These are phyloP conservation scores for Sphaerulina musiva DNA, from an alignment of 2,329 filamentous ascomycete genomes.

Conservation along the genomic window DNA sequence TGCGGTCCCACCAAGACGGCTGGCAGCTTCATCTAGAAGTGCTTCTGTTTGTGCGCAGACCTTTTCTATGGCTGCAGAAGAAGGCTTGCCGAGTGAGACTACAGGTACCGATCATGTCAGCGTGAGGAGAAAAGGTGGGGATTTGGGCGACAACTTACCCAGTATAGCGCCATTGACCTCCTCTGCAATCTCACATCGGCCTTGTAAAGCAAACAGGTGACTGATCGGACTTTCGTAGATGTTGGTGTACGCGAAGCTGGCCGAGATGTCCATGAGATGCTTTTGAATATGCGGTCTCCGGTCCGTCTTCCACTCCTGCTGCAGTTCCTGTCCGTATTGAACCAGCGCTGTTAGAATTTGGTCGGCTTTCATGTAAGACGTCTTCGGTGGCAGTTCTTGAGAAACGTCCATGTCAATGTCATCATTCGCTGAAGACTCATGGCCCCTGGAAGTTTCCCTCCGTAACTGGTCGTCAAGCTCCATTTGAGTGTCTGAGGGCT, in stretches of 20 bases:
- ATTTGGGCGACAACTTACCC: constrained; percentile 50
- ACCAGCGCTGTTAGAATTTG: constrained; percentile 64
- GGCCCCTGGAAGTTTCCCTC: constrained; percentile 23
- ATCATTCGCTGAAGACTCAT: constrained; percentile 23
- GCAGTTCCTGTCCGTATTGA: constrained; percentile 70
- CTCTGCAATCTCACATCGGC: constrained; percentile 74
- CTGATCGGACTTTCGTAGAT: constrained; percentile 70
- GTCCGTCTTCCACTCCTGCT: constrained; percentile 69
- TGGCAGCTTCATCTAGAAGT: constrained; percentile 72
- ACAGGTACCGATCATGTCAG: constrained; percentile 25
- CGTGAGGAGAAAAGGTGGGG: constrained; percentile 11
- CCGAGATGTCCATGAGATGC: constrained; percentile 76
- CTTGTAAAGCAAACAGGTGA: constrained; percentile 68
- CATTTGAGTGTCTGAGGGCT: constrained; percentile 42
- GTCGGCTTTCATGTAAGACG: constrained; percentile 32
- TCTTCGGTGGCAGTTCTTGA: constrained; percentile 26
- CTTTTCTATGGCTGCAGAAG: constrained; percentile 75
- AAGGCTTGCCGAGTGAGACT: constrained; percentile 89
- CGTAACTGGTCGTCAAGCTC: constrained; percentile 51
- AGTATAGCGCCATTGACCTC: constrained; percentile 91
- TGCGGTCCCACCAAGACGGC: constrained; percentile 50
- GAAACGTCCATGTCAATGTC: constrained; percentile 33
- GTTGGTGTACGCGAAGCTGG: constrained; percentile 78
- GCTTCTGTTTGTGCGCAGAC: constrained; percentile 81
- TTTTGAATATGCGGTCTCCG: constrained; percentile 62